Evolutionary conservation across 73 alveolate species (phyloP).

Genomic region (Stentor roeselii): DNA sequence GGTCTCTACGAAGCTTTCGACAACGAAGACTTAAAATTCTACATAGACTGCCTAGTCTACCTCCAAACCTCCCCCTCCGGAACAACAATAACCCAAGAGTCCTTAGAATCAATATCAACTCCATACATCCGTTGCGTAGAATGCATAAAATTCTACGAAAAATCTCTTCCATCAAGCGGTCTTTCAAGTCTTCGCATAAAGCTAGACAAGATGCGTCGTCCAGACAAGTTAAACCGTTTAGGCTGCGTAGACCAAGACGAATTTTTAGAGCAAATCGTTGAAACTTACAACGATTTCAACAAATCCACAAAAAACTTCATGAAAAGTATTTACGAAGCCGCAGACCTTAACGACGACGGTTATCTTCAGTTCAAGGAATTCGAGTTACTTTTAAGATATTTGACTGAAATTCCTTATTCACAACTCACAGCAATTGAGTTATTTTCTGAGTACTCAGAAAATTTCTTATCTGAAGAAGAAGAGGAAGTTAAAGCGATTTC

Average conservation of each 20-base stretch:
- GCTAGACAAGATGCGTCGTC: not conserved
- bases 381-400: not conserved
- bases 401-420: not conserved
- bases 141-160: not conserved
- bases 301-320: not conserved
- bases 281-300: not conserved
- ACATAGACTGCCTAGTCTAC: not conserved
- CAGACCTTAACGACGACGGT: not conserved
- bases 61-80: not conserved
- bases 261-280: not conserved
- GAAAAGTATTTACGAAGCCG: not conserved
- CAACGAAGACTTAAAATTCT: not conserved
- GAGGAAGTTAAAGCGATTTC: slow-evolving; percentile 1
- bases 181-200: not conserved
- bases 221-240: not conserved
- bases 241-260: not conserved
- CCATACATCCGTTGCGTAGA: not conserved
- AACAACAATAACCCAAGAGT: not conserved
- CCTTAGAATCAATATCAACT: not conserved
- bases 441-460: not conserved
- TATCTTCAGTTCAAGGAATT: not conserved
- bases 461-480: not conserved
- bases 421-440: not conserved
- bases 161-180: not conserved
- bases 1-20: not conserved